Conservation (phyloP, 306 rosid genomes). For the Vicia villosa region DNA sequence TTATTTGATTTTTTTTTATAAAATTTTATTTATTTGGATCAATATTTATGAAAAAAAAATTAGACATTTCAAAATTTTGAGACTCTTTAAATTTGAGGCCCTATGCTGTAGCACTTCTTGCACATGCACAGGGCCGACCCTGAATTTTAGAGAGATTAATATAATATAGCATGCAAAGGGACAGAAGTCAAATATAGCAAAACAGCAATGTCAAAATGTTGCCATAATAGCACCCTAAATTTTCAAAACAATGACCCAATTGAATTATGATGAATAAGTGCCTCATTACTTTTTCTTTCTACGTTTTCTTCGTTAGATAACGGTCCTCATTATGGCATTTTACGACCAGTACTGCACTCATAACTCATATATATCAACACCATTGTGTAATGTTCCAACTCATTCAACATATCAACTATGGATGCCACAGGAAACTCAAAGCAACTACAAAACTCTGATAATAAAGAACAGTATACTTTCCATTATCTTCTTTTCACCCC, state of each 20-base stretch:
- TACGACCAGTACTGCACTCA: neutral
- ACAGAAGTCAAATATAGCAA: constrained; percentile 30
- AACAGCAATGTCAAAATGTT: constrained; percentile 26
- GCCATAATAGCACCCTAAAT: constrained; percentile 18
- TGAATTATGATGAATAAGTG: constrained; percentile 43
- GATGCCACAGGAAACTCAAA: constrained; percentile 34
- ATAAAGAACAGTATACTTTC: neutral
- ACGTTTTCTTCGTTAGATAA: constrained; percentile 46
- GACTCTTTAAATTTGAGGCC: no score
- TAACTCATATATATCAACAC: constrained; percentile 28
- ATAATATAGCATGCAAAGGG: neutral
- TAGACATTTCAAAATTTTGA: no score
- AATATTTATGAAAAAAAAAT: no score
- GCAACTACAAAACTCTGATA: neutral
- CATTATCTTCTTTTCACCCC: neutral
- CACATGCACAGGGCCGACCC: no score
- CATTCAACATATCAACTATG: constrained; percentile 34
- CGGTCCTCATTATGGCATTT: constrained; percentile 43
- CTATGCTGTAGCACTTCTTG: no score
- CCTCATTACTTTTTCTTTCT: constrained; percentile 43
- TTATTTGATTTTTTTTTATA: no score
- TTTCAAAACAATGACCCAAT: constrained; percentile 37
- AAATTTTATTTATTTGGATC: no score
- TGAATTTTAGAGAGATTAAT: neutral
- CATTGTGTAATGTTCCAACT: neutral